phyloP scores from a whole-genome alignment of 2,329 filamentous ascomycete genomes.

The Botrytis fabae region DNA sequence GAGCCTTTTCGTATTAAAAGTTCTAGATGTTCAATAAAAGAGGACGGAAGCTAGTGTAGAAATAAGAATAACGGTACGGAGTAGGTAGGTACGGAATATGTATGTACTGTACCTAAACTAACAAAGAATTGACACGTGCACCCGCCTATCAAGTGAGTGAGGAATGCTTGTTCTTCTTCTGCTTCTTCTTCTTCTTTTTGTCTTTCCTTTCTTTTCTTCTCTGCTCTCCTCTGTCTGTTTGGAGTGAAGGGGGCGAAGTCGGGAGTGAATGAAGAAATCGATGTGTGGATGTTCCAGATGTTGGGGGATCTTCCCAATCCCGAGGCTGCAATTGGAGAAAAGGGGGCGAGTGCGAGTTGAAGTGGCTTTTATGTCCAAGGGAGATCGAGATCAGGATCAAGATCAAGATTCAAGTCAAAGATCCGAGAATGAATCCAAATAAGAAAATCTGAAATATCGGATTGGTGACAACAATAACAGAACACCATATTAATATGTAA shows the following conservation, averaged over 20 bases:
- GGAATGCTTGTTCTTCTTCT: not conserved
- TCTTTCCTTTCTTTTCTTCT: too few species aligned
- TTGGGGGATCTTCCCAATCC: not conserved
- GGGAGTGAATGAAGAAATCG: not conserved
- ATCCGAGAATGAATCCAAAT: not conserved
- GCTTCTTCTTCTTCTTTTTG: not conserved
- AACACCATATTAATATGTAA: not conserved
- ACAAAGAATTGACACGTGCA: constrained; percentile 12
- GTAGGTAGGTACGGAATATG: not conserved
- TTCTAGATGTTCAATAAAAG: constrained; percentile 16
- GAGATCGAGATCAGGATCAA: not conserved
- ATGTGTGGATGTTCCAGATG: not conserved
- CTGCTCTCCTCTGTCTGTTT: not conserved
- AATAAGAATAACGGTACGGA: not conserved
- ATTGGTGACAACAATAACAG: not conserved
- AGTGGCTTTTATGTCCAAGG: not conserved
- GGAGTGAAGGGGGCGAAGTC: not conserved
- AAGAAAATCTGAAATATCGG: not conserved
- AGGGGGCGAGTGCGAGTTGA: not conserved
- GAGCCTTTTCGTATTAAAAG: not conserved
- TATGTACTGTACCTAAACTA: not conserved
- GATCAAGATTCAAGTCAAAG: too few species aligned
- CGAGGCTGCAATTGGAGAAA: not conserved
- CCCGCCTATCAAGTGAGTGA: not conserved
- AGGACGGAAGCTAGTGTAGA: not conserved